These are phyloP conservation scores for Vaccinium corymbosum DNA, from an alignment of 148 eudicot genomes.

Conservation along the genomic window DNA sequence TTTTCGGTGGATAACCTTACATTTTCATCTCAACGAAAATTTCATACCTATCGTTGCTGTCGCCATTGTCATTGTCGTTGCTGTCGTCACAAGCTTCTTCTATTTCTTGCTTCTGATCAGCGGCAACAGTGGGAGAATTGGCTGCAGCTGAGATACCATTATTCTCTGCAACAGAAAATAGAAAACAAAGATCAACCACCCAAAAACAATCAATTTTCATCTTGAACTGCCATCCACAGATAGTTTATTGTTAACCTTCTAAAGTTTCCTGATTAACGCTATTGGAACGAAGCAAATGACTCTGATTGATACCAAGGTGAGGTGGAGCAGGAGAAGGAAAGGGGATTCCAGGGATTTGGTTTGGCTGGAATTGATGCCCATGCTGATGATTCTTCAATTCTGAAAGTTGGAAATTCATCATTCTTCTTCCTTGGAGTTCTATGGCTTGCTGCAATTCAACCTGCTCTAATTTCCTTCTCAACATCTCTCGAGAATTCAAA, in stretches of 20 bases:
- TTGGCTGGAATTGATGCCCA: slow-evolving; percentile 38
- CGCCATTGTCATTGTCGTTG: slow-evolving; percentile 25
- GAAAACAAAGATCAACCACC: background rate
- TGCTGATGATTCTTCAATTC: slow-evolving; percentile 52
- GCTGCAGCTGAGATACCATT: slow-evolving; percentile 21
- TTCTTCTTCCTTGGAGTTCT: slow-evolving; percentile 69
- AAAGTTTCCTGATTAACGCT: slow-evolving; percentile 31
- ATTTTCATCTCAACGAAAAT: slow-evolving; percentile 1
- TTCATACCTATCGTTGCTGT: slow-evolving; percentile 46
- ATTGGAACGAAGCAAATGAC: slow-evolving; percentile 20
- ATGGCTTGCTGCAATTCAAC: slow-evolving; percentile 79
- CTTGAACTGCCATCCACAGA: background rate
- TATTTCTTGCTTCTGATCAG: slow-evolving; percentile 33
- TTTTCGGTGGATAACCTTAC: background rate
- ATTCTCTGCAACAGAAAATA: slow-evolving; percentile 28
- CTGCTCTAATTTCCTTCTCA: slow-evolving; percentile 69
- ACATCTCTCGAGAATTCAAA: slow-evolving; percentile 52
- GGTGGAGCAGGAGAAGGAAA: slow-evolving; percentile 28
- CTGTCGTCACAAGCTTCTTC: slow-evolving; percentile 25
- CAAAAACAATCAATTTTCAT: background rate
- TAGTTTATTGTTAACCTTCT: slow-evolving; percentile 37
- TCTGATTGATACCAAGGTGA: slow-evolving; percentile 22
- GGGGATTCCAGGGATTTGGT: slow-evolving; percentile 17
- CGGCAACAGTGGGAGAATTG: slow-evolving; percentile 24
- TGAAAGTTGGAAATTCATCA: slow-evolving; percentile 70